Evolutionary conservation across 352 stramenopile genomes (phyloP).

Genomic region (Globisporangium heterothallicum): DNA sequence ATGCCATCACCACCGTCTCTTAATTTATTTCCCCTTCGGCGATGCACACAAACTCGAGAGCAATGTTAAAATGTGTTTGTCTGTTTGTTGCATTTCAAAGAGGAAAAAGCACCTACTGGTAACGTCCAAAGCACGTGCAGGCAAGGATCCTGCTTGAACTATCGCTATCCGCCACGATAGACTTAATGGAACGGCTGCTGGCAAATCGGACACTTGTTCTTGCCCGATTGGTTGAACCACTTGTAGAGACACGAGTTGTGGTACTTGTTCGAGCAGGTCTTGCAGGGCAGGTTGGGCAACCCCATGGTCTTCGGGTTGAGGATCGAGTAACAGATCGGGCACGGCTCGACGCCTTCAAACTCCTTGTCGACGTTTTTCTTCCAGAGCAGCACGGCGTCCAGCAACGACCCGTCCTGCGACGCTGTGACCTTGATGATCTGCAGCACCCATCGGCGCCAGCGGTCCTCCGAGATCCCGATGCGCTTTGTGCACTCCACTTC

Average conservation of each 20-base stretch:
- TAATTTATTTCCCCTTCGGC: no score
- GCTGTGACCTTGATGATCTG: conserved; percentile 90
- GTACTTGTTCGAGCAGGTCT: conserved; percentile 91
- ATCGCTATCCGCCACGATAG: neutral
- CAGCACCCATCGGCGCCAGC: conserved; percentile 90
- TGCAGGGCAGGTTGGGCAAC: conserved; percentile 84
- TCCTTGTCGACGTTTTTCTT: conserved; percentile 91
- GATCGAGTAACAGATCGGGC: conserved; percentile 91
- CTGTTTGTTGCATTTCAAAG: no score
- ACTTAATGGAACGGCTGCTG: conserved; percentile 83
- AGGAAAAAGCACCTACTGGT: no score
- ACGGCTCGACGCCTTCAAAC: conserved; percentile 90
- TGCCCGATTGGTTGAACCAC: conserved; percentile 92
- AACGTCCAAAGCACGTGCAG: no score
- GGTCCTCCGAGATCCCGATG: conserved; percentile 88
- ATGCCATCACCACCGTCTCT: no score
- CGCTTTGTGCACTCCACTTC: conserved; percentile 89
- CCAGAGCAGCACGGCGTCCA: conserved; percentile 90
- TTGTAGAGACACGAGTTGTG: conserved; percentile 93
- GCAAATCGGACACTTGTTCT: conserved; percentile 92
- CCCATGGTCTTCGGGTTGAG: conserved; percentile 89
- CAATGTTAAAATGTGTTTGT: no score
- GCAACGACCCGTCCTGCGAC: conserved; percentile 84
- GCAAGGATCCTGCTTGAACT: neutral
- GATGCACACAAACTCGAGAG: no score